These are phyloP conservation scores for Medicago lupulina DNA, from an alignment of 306 rosid genomes.

Conservation along the genomic window DNA sequence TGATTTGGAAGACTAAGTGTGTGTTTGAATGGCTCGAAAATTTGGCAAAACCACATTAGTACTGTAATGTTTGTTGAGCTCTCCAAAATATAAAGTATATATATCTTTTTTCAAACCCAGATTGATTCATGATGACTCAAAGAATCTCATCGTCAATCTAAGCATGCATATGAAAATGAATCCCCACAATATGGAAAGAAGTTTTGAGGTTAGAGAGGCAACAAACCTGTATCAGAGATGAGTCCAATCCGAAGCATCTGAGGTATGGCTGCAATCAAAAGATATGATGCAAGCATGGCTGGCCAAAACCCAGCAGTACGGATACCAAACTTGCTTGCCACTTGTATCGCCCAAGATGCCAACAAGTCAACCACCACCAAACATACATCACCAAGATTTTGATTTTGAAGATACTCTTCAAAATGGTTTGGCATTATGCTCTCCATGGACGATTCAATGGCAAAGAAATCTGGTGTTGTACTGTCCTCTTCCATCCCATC, in stretches of 20 bases:
- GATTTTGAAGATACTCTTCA: constrained; percentile 44
- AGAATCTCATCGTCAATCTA: too few relatives aligned
- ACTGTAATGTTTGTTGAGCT: too few relatives aligned
- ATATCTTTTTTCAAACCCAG: too few relatives aligned
- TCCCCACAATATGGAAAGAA: too few relatives aligned
- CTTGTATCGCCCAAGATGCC: constrained; percentile 81
- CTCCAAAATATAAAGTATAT: too few relatives aligned
- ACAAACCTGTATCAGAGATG: constrained; percentile 69
- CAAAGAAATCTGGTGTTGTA: constrained; percentile 63
- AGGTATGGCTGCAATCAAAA: constrained; percentile 63
- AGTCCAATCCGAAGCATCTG: constrained; percentile 52
- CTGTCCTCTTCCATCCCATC: constrained; percentile 48
- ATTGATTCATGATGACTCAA: too few relatives aligned
- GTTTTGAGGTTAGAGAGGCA: neutral
- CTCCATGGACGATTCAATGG: constrained; percentile 70
- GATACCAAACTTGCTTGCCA: constrained; percentile 48
- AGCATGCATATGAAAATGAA: too few relatives aligned
- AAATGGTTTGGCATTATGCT: constrained; percentile 58
- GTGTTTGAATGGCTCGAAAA: too few relatives aligned
- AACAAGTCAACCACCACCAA: constrained; percentile 74
- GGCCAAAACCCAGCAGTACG: constrained; percentile 86
- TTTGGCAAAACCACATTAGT: too few relatives aligned
- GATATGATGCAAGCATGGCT: constrained; percentile 76
- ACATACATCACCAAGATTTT: constrained; percentile 45
- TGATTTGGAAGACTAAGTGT: too few relatives aligned